A percentile compares a stretch with the other conserved stretches of the same genome.
These are phyloP conservation scores for Arctium minus DNA, from an alignment of 129 eudicot genomes.

Conservation along the genomic window DNA sequence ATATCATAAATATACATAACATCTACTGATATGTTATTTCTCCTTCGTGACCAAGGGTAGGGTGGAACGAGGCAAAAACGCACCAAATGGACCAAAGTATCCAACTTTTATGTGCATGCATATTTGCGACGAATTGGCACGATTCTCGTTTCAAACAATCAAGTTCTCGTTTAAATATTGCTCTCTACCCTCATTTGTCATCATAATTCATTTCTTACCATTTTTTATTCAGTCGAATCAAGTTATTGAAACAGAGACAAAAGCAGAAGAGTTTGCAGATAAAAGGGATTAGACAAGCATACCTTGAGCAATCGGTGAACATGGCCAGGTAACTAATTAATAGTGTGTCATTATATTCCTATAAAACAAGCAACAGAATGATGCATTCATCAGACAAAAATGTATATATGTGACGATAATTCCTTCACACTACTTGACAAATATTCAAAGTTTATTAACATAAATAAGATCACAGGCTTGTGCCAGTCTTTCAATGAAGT, in stretches of 20 bases:
- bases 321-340: conserved; percentile 89
- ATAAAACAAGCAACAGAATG: conserved; percentile 22
- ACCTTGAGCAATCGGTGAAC: conserved; percentile 97
- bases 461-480: not conserved
- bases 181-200: not conserved
- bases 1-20: too few relatives aligned
- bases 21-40: too few relatives aligned
- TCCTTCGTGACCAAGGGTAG: too few relatives aligned
- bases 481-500: not conserved
- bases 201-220: not conserved
- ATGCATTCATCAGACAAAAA: not conserved
- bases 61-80: too few relatives aligned
- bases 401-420: not conserved
- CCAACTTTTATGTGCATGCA: too few relatives aligned
- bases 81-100: too few relatives aligned
- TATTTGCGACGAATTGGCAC: too few relatives aligned
- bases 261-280: not conserved
- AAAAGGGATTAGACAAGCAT: conserved; percentile 14
- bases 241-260: conserved; percentile 3
- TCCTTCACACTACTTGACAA: not conserved
- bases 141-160: too few relatives aligned
- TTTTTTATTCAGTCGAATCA: not conserved
- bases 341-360: conserved; percentile 90
- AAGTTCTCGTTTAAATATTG: too few relatives aligned
- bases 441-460: not conserved